A percentile compares a stretch with the other conserved stretches of the same genome.
Evolutionary conservation across 192 early-diverging fungal genomes (phyloP).

Genomic region (Obelidium mucronatum): DNA sequence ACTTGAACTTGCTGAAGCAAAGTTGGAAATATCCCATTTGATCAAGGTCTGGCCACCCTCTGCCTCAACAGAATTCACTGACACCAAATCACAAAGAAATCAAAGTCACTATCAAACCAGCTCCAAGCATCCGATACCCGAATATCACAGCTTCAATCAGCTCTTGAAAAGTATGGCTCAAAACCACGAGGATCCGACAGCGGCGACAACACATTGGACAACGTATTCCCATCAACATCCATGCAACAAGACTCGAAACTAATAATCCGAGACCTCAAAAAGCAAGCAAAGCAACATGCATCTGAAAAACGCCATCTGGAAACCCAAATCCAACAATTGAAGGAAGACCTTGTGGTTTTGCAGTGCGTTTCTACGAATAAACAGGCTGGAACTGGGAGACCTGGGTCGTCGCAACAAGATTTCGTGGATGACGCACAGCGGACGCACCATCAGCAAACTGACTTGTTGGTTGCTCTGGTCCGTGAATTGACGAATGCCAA

Average conservation of each 20-base stretch:
- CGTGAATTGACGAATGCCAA: slow-evolving; percentile 29
- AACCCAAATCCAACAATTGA: neutral
- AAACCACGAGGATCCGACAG: neutral
- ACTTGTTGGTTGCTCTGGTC: slow-evolving; percentile 14
- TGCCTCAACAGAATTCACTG: too few species aligned
- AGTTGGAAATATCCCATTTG: slow-evolving; percentile 14
- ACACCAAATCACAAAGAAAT: neutral
- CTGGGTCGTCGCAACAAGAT: neutral
- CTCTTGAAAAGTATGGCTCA: neutral
- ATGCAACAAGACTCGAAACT: neutral
- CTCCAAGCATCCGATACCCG: neutral
- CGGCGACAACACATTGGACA: neutral
- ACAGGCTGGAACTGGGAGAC: too few species aligned
- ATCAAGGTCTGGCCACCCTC: neutral
- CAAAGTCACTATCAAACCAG: neutral
- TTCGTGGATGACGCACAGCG: neutral
- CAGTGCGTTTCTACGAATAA: too few species aligned
- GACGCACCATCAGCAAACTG: neutral
- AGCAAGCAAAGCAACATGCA: neutral
- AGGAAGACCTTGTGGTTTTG: neutral
- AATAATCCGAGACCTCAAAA: neutral
- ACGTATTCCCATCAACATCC: neutral
- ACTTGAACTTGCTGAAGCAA: slow-evolving; percentile 8
- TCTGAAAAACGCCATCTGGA: neutral
- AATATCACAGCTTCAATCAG: neutral